These are phyloP conservation scores for Phytophthora colocasiae DNA, from an alignment of 352 stramenopile species.

Conservation along the genomic window DNA sequence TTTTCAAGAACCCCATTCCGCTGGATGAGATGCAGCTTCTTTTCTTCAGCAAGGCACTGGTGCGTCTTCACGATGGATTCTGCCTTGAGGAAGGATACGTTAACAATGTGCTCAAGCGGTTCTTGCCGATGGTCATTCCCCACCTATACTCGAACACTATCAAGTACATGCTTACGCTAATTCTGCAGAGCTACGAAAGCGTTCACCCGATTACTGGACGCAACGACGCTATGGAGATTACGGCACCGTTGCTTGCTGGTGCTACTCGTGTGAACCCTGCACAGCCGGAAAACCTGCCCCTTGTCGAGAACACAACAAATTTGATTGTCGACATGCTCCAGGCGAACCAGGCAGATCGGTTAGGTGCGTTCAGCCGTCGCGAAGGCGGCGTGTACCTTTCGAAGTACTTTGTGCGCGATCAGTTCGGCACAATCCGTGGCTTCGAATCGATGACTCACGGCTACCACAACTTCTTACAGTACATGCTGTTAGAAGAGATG, in stretches of 20 bases:
- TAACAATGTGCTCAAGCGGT: slow-evolving; percentile 78
- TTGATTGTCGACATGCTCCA: slow-evolving; percentile 89
- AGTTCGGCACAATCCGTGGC: slow-evolving; percentile 89
- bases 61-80: slow-evolving; percentile 87
- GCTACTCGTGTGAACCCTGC: slow-evolving; percentile 54
- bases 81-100: slow-evolving; percentile 90
- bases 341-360: slow-evolving; percentile 84
- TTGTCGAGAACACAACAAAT: slow-evolving; percentile 82
- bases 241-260: slow-evolving; percentile 62
- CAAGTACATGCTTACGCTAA: slow-evolving; percentile 91
- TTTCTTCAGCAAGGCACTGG: slow-evolving; percentile 89
- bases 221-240: slow-evolving; percentile 90
- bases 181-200: slow-evolving; percentile 89
- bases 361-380: slow-evolving; percentile 82
- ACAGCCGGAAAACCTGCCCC: slow-evolving; percentile 48
- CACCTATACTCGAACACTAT: slow-evolving; percentile 90
- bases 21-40: slow-evolving; percentile 89
- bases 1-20: slow-evolving; percentile 78
- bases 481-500: slow-evolving; percentile 88
- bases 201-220: slow-evolving; percentile 88
- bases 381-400: slow-evolving; percentile 85
- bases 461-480: slow-evolving; percentile 92
- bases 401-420: slow-evolving; percentile 91
- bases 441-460: slow-evolving; percentile 90
- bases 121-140: slow-evolving; percentile 77